phyloP scores from a whole-genome alignment of 2,329 filamentous ascomycete genomes.

The Monilinia fructigena region DNA sequence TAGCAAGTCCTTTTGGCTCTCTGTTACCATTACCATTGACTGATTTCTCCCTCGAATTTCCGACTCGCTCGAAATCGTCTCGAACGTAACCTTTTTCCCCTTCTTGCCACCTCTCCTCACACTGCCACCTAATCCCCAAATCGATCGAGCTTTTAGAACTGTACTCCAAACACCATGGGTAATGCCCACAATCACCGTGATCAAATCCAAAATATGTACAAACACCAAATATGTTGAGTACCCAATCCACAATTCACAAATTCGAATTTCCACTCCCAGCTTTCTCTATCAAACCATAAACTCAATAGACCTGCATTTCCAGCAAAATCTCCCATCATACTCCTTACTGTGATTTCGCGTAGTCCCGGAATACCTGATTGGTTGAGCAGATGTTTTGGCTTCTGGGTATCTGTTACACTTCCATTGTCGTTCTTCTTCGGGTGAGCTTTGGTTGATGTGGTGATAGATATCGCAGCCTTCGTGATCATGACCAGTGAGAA shows the following conservation, averaged over 20 bases:
- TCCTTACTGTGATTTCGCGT: constrained; percentile 87
- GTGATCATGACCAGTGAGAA: constrained; percentile 93
- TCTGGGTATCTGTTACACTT: constrained; percentile 50
- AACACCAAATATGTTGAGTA: constrained; percentile 90
- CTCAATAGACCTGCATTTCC: constrained; percentile 88
- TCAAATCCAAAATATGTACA: constrained; percentile 68
- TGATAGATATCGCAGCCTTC: constrained; percentile 90
- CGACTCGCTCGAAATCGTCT: neutral
- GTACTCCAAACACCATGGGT: constrained; percentile 23
- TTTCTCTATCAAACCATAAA: constrained; percentile 77
- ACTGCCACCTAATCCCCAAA: neutral
- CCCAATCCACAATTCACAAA: constrained; percentile 78
- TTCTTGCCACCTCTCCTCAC: neutral
- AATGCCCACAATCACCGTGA: constrained; percentile 33
- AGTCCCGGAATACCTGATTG: constrained; percentile 58
- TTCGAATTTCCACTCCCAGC: constrained; percentile 77
- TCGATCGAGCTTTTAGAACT: neutral
- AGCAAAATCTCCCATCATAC: constrained; percentile 97
- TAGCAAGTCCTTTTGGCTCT: neutral
- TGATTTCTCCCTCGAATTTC: neutral
- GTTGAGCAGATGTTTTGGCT: constrained; percentile 44
- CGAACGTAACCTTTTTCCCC: constrained; percentile 16
- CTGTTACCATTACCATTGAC: neutral
- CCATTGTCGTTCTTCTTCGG: constrained; percentile 33
- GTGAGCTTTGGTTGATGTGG: constrained; percentile 64